Conservation (phyloP, 495 filamentous ascomycete species). For the Hyaloscypha bicolor region DNA sequence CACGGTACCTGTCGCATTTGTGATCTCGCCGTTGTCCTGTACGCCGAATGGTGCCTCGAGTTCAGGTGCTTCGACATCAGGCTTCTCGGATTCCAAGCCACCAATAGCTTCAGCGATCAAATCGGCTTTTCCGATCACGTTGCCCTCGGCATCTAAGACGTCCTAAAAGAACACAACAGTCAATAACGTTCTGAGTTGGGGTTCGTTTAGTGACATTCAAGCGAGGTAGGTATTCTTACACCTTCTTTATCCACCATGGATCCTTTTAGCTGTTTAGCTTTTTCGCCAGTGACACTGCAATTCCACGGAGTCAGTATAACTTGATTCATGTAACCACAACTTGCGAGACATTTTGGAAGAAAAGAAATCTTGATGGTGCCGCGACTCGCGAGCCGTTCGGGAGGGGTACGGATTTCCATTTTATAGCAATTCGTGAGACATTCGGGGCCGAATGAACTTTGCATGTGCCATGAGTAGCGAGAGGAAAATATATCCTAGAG, state of each 20-base stretch:
- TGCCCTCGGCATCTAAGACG: constrained; percentile 78
- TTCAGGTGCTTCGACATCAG: constrained; percentile 18
- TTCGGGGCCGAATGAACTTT: neutral
- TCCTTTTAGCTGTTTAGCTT: constrained; percentile 38
- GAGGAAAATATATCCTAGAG: neutral
- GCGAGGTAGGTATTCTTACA: neutral
- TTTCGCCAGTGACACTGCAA: constrained; percentile 44
- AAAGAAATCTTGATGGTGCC: neutral
- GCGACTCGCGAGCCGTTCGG: neutral
- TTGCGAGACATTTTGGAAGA: neutral
- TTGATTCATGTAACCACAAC: neutral
- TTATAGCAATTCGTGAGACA: neutral
- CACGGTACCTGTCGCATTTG: constrained; percentile 54
- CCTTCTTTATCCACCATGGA: constrained; percentile 78
- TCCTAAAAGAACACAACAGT: constrained; percentile 35
- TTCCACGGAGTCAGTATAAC: neutral
- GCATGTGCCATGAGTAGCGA: neutral
- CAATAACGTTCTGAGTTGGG: too few species aligned
- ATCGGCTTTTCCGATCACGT: constrained; percentile 72
- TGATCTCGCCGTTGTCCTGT: constrained; percentile 55
- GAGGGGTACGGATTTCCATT: neutral
- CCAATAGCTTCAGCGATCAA: constrained; percentile 31
- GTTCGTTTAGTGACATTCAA: too few species aligned
- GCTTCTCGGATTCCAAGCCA: constrained; percentile 19
- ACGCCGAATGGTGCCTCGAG: constrained; percentile 42